phyloP scores from a whole-genome alignment of 192 early-diverging fungal genomes.

The Coemansia reversa region DNA sequence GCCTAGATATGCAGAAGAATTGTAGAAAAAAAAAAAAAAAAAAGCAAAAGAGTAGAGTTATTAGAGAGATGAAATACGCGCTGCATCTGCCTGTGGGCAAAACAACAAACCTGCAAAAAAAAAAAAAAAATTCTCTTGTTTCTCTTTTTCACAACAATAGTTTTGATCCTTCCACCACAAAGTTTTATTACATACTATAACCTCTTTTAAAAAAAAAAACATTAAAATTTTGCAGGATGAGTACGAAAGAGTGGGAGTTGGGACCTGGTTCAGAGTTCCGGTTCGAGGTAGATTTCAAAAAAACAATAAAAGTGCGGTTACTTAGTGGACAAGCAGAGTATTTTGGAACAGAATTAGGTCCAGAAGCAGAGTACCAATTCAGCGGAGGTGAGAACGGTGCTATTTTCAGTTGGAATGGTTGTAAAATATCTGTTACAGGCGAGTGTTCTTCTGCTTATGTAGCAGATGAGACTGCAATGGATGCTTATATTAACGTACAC shows the following conservation, averaged over 20 bases:
- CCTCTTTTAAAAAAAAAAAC: neutral
- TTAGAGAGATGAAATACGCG: too few species aligned
- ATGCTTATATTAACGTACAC: slow-evolving; percentile 83
- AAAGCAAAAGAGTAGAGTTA: too few species aligned
- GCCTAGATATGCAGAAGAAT: too few species aligned
- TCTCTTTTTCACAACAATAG: too few species aligned
- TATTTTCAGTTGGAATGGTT: slow-evolving; percentile 92
- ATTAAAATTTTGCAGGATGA: neutral
- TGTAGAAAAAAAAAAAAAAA: too few species aligned
- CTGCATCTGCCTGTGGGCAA: too few species aligned
- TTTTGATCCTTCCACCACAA: too few species aligned
- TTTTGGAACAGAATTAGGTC: slow-evolving; percentile 91
- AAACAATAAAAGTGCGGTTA: slow-evolving; percentile 63
- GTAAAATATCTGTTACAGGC: slow-evolving; percentile 64
- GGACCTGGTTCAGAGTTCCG: slow-evolving; percentile 85
- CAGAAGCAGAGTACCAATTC: slow-evolving; percentile 78
- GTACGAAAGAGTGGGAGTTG: slow-evolving; percentile 62
- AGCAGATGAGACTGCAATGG: slow-evolving; percentile 97
- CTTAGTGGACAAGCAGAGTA: slow-evolving; percentile 78
- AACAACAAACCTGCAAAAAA: too few species aligned
- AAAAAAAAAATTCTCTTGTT: too few species aligned
- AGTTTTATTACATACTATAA: neutral
- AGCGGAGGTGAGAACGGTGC: slow-evolving; percentile 76
- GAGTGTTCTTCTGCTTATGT: slow-evolving; percentile 77
- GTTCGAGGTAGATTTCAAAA: slow-evolving; percentile 80